A percentile compares a stretch with the other conserved stretches of the same genome.
Evolutionary conservation across 495 filamentous ascomycete genomes (phyloP).

Genomic region (Penicillium bovifimosum): DNA sequence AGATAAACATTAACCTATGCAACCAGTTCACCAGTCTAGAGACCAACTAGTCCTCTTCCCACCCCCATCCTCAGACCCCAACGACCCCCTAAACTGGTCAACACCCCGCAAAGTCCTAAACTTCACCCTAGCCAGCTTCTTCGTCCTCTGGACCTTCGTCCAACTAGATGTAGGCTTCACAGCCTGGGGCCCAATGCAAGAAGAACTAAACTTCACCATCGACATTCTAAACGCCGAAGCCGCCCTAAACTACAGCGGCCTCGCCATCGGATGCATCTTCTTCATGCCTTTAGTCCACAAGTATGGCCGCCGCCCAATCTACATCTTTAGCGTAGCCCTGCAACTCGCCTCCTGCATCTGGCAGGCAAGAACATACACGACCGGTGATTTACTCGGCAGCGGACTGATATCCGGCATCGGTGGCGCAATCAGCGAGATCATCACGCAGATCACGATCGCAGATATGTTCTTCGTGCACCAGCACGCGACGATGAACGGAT

Average conservation of each 20-base stretch:
- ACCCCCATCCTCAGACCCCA: constrained; percentile 23
- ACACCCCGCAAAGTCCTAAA: constrained; percentile 31
- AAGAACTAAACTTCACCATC: constrained; percentile 31
- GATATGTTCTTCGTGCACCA: constrained; percentile 49
- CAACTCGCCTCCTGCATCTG: constrained; percentile 36
- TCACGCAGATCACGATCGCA: constrained; percentile 43
- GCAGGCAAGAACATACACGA: constrained; percentile 29
- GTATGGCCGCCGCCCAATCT: constrained; percentile 41
- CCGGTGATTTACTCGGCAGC: constrained; percentile 27
- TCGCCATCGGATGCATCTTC: constrained; percentile 38
- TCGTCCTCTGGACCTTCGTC: constrained; percentile 34
- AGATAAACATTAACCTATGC: neutral
- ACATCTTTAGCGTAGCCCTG: constrained; percentile 31
- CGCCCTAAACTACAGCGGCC: constrained; percentile 31
- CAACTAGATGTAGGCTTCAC: constrained; percentile 36
- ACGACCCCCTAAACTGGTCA: constrained; percentile 32
- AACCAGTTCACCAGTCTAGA: constrained; percentile 15
- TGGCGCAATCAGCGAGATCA: constrained; percentile 37
- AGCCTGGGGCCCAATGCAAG: constrained; percentile 36
- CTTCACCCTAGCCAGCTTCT: constrained; percentile 35
- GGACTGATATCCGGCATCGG: constrained; percentile 32
- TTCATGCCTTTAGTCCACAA: constrained; percentile 44
- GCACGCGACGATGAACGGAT: constrained; percentile 35
- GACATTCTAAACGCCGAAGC: constrained; percentile 34
- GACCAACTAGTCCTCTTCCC: constrained; percentile 23